These are phyloP conservation scores for Colletotrichum spaethianum DNA, from an alignment of 2,329 filamentous ascomycete species.

Conservation along the genomic window DNA sequence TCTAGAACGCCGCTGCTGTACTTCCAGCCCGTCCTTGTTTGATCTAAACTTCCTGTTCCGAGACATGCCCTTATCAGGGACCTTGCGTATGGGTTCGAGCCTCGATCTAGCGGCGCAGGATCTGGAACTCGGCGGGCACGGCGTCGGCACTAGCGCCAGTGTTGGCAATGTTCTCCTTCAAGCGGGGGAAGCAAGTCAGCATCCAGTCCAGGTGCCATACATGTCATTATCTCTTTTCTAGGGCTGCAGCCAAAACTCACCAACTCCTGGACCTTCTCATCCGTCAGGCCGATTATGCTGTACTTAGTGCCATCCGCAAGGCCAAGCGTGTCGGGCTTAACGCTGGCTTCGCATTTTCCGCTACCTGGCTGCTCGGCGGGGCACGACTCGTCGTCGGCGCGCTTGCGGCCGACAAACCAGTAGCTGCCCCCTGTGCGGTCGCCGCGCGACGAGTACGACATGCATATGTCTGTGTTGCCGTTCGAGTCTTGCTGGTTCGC, in stretches of 20 bases:
- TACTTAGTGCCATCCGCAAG: constrained; percentile 32
- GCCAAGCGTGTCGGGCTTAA: constrained; percentile 18
- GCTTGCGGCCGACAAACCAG: constrained; percentile 30
- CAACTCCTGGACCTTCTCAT: constrained; percentile 25
- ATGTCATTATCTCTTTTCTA: not conserved
- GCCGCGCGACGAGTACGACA: constrained; percentile 24
- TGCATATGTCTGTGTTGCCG: not conserved
- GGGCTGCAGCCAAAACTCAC: not conserved
- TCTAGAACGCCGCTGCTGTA: not conserved
- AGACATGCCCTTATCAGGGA: not conserved
- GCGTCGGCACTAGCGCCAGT: constrained; percentile 22
- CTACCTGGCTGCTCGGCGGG: constrained; percentile 23
- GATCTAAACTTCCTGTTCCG: not conserved
- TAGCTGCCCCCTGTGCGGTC: constrained; percentile 29
- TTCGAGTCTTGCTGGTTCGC: constrained; percentile 6
- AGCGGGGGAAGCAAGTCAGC: constrained; percentile 12
- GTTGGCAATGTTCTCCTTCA: constrained; percentile 25
- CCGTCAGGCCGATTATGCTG: constrained; percentile 22
- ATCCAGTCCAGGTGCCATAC: not conserved
- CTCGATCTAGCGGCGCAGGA: constrained; percentile 1
- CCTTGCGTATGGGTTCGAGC: not conserved
- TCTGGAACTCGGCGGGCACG: constrained; percentile 30
- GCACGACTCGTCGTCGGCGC: constrained; percentile 25
- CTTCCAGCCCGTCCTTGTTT: not conserved
- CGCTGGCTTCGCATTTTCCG: constrained; percentile 28